These are phyloP conservation scores for Aureobasidium uvarum DNA, from an alignment of 2,329 filamentous ascomycete genomes.

Conservation along the genomic window DNA sequence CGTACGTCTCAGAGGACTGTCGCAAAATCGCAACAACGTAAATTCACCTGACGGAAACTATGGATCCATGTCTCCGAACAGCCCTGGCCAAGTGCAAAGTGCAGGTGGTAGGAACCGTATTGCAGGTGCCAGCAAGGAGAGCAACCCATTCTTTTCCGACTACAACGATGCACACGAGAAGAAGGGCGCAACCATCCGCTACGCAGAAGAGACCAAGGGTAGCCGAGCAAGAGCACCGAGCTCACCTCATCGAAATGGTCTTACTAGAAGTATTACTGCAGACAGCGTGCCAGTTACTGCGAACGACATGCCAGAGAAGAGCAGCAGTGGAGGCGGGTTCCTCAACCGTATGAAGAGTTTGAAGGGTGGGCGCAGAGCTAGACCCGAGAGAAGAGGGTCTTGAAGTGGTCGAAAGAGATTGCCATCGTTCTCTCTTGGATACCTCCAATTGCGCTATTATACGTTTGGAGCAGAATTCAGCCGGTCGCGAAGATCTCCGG, in stretches of 20 bases:
- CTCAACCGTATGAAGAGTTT: slow-evolving; percentile 78
- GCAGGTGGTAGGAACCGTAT: slow-evolving; percentile 45
- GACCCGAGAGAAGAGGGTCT: slow-evolving; percentile 35
- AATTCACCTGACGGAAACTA: slow-evolving; percentile 57
- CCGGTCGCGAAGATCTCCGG: slow-evolving; percentile 5
- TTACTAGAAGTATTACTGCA: slow-evolving; percentile 64
- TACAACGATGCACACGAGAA: slow-evolving; percentile 66
- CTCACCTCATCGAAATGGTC: slow-evolving; percentile 56
- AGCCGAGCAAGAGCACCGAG: slow-evolving; percentile 48
- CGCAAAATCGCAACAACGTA: slow-evolving; percentile 59
- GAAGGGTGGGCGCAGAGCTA: slow-evolving; percentile 63
- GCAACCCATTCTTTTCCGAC: slow-evolving; percentile 79
- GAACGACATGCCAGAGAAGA: slow-evolving; percentile 31
- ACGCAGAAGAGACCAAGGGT: slow-evolving; percentile 43
- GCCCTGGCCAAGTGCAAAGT: slow-evolving; percentile 34
- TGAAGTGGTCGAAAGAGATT: slow-evolving; percentile 2
- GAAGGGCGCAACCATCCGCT: slow-evolving; percentile 60
- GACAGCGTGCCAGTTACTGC: slow-evolving; percentile 32
- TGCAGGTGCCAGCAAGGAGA: slow-evolving; percentile 41
- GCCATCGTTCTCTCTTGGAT: slow-evolving; percentile 19
- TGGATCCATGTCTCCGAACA: slow-evolving; percentile 30
- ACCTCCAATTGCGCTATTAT: not conserved
- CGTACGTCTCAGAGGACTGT: slow-evolving; percentile 84
- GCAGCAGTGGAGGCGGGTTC: slow-evolving; percentile 57
- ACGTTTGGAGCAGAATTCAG: slow-evolving; percentile 10